Evolutionary conservation across 495 filamentous ascomycete genomes (phyloP), one percentile per base, ranked within the genome.

Genomic region (Aspergillus funiculosus): DNA sequence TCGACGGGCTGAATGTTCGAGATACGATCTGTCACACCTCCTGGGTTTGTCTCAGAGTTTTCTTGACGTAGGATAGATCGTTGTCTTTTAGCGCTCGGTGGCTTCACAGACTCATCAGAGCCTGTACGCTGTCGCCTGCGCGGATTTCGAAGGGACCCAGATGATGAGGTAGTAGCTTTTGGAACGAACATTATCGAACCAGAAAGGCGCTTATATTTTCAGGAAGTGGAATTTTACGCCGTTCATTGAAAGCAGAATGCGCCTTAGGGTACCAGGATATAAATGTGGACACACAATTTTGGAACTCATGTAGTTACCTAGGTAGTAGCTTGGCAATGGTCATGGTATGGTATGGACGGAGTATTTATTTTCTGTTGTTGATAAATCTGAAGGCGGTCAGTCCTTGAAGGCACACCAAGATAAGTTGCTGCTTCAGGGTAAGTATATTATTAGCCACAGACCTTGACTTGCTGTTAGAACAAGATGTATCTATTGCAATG

Each of bases 21-120:
- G 13, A 62, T 42, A 6, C 51, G 48, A 34, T 64, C 57, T 7
- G 45, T 18, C 7, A 41, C 45, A 17, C 24, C 34, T 26, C 45
- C 27, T 28, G 54, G 26, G 10, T 57, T 59, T 29, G 61, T 46
- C 26, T 68, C 66, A 42, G 74, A 68, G 10, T 75, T 76, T 29
- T 77, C 70, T 38, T 81, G 72, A 27, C 68, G 74, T 40, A 86
- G 62, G 11, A 74, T 75, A 17, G 82, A 78, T 46, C 84, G 72
- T 51, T 83, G 82, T 55, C 84, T 74, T 69, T 90, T 90, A 13
- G 84, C 76, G 57, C 79, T 85, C 48, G 82, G 80, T 45, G 76
- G 74, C 20, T 79, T 72, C 17, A 77, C 73, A 31, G 74, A 75
- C 43, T 87, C 84, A 51, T 80, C 74, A 51, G 78, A 83, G 36